Evolutionary conservation across 257 asterid species (phyloP).

Genomic region (Solanum dulcamara): DNA sequence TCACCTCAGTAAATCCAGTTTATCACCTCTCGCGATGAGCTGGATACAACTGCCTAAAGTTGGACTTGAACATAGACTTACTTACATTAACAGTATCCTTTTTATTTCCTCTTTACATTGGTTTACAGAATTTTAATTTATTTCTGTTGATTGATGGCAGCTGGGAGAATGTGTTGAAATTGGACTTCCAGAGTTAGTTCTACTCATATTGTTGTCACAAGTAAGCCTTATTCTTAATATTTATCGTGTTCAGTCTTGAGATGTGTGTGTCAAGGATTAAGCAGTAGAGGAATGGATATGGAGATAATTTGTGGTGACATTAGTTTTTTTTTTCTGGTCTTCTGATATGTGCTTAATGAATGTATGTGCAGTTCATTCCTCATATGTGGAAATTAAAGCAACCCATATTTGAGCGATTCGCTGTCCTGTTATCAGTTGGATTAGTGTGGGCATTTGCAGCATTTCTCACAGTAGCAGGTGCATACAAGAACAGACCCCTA

Average conservation of each 20-base stretch:
- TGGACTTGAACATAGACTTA: not conserved
- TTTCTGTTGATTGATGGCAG: constrained; percentile 6
- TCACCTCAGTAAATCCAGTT: not conserved
- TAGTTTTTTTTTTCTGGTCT: not conserved
- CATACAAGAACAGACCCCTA: constrained; percentile 45
- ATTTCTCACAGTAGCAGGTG: constrained; percentile 25
- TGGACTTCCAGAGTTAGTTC: constrained; percentile 32
- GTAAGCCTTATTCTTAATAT: not conserved
- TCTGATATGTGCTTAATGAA: not conserved
- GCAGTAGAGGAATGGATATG: not conserved
- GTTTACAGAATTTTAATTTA: not conserved
- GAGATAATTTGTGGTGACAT: not conserved
- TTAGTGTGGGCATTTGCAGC: constrained; percentile 92
- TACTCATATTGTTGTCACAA: constrained; percentile 28
- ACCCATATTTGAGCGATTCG: constrained; percentile 49
- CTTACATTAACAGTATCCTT: not conserved
- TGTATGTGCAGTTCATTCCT: constrained; percentile 56
- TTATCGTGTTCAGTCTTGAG: not conserved
- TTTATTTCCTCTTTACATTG: not conserved
- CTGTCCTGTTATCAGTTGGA: constrained; percentile 71
- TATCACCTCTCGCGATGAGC: not conserved
- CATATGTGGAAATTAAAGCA: constrained; percentile 28
- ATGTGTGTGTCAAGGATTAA: not conserved
- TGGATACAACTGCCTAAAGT: not conserved
- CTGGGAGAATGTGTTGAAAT: constrained; percentile 33